Conservation (phyloP, 1,284 basidiomycete genomes). For the Pseudozyma sp. region DNA sequence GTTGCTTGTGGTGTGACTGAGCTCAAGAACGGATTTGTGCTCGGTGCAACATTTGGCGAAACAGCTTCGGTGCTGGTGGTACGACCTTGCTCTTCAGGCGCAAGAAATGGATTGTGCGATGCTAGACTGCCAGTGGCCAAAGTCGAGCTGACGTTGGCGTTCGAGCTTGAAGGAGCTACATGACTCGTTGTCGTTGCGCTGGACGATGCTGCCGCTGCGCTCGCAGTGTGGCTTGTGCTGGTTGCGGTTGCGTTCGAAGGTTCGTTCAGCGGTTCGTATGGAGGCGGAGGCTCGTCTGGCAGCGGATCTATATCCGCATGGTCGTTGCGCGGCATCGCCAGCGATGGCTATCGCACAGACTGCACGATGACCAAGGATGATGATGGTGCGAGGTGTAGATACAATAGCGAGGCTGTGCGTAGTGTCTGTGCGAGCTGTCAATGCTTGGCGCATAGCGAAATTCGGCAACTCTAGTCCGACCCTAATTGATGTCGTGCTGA, state of each 20-base stretch:
- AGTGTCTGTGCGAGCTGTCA: conserved; percentile 16
- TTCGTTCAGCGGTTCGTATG: conserved; percentile 27
- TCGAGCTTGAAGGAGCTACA: neutral
- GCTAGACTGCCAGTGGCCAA: neutral
- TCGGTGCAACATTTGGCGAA: conserved; percentile 1
- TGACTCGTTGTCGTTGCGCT: neutral
- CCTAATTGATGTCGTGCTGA: too few relatives aligned
- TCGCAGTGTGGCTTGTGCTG: neutral
- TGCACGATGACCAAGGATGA: neutral
- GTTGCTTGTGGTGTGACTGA: conserved; percentile 14
- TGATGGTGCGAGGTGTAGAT: neutral
- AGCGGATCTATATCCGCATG: conserved; percentile 24
- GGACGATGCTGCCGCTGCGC: neutral
- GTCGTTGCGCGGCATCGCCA: conserved; percentile 26
- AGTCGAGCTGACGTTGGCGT: neutral
- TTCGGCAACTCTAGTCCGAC: too few relatives aligned
- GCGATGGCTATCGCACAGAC: neutral
- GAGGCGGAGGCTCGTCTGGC: conserved; percentile 45
- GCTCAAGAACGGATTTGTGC: conserved; percentile 33
- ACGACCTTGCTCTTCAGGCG: conserved; percentile 16
- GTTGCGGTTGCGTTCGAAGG: neutral
- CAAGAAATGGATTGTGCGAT: conserved; percentile 30
- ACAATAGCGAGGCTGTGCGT: neutral
- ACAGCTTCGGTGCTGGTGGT: neutral
- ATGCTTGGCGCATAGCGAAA: neutral